Percentiles rank a stretch among this genome's conserved stretches.
Conservation (phyloP, 2,329 filamentous ascomycete species). For the Fusarium sp. region DNA sequence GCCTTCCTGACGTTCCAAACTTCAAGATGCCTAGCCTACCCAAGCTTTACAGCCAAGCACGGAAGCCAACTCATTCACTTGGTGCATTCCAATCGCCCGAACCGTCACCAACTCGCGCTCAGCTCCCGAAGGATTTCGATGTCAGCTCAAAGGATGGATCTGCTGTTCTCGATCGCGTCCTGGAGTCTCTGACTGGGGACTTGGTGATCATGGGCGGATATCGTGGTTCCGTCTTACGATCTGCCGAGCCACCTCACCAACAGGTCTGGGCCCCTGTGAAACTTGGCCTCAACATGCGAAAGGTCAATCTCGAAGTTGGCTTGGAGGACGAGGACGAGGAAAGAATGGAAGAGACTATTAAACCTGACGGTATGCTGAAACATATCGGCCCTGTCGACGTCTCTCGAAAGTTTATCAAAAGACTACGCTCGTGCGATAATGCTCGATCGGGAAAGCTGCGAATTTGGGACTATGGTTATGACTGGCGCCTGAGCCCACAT, state of each 20-base stretch:
- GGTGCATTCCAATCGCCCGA: constrained; percentile 45
- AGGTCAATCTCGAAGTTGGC: constrained; percentile 90
- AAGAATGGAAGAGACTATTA: constrained; percentile 82
- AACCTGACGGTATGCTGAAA: constrained; percentile 87
- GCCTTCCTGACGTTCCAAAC: constrained; percentile 79
- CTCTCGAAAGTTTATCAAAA: constrained; percentile 81
- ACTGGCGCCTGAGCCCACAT: constrained; percentile 89
- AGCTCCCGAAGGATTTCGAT: constrained; percentile 25
- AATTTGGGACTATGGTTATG: constrained; percentile 92
- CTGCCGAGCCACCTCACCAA: constrained; percentile 81
- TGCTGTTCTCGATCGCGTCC: constrained; percentile 59
- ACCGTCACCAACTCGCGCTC: constrained; percentile 38
- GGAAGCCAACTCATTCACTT: constrained; percentile 46
- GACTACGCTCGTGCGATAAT: constrained; percentile 78
- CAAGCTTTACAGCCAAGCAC: constrained; percentile 54
- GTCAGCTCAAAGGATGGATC: constrained; percentile 31
- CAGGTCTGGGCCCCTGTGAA: constrained; percentile 96
- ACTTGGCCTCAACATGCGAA: constrained; percentile 88
- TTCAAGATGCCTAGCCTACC: constrained; percentile 75
- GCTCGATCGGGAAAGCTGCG: constrained; percentile 75
- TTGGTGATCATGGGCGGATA: constrained; percentile 91
- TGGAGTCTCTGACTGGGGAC: constrained; percentile 81
- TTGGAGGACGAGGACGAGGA: constrained; percentile 84
- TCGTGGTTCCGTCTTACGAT: constrained; percentile 87
- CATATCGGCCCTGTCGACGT: constrained; percentile 94